Conservation (phyloP, 805 yeast species). For the Wickerhamomyces alni region DNA sequence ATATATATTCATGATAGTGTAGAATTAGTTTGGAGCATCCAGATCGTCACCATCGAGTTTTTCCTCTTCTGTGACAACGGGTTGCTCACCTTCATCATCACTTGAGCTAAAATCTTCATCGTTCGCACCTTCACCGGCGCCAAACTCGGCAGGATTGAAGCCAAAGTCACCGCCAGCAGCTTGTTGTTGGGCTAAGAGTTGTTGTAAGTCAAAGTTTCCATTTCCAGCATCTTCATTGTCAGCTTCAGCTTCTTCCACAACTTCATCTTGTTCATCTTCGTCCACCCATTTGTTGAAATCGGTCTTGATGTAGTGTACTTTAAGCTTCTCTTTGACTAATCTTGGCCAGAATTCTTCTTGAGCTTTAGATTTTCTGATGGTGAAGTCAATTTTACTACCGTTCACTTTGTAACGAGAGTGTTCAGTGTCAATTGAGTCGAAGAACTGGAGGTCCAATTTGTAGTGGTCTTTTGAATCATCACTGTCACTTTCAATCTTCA, state of each 20-base stretch:
- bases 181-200: constrained; percentile 33
- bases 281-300: constrained; percentile 98
- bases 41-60: neutral
- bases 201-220: neutral
- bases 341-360: constrained; percentile 92
- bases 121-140: constrained; percentile 9
- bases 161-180: constrained; percentile 28
- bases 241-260: constrained; percentile 17
- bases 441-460: constrained; percentile 68
- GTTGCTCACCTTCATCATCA: constrained; percentile 27
- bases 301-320: constrained; percentile 77
- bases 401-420: constrained; percentile 53
- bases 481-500: constrained; percentile 50
- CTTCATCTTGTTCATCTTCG: constrained; percentile 83
- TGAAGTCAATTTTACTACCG: constrained; percentile 50
- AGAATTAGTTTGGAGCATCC: neutral
- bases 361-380: constrained; percentile 62
- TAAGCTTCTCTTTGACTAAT: constrained; percentile 79
- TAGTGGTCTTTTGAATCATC: constrained; percentile 43
- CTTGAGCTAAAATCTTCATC: constrained; percentile 26
- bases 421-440: constrained; percentile 63
- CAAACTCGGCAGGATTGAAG: constrained; percentile 26
- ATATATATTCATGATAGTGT: no score
- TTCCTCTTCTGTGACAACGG: constrained; percentile 1
- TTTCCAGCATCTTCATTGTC: constrained; percentile 27